A percentile compares a stretch with the other conserved stretches of the same genome.
Evolutionary conservation across 2,329 filamentous ascomycete genomes (phyloP).

Genomic region (Hysterium pulicare): DNA sequence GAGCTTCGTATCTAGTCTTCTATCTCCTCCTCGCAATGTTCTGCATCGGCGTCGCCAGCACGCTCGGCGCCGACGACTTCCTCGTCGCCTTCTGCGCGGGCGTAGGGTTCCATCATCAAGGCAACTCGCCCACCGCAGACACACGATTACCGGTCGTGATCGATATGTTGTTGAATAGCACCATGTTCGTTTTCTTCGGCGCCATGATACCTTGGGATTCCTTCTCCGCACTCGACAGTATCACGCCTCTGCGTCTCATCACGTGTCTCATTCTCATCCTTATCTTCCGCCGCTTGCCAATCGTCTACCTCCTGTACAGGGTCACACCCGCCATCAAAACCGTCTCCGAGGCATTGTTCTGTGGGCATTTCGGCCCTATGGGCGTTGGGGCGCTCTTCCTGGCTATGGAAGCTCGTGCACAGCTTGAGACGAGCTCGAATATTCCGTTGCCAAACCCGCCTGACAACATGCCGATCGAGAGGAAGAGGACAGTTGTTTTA

Average conservation of each 20-base stretch:
- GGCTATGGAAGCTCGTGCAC: conserved; percentile 53
- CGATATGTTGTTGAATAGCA: conserved; percentile 54
- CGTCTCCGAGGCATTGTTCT: conserved; percentile 52
- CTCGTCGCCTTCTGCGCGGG: conserved; percentile 56
- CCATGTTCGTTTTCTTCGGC: conserved; percentile 57
- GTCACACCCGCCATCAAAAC: conserved; percentile 48
- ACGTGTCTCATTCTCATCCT: conserved; percentile 49
- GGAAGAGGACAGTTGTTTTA: conserved; percentile 41
- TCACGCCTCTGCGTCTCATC: conserved; percentile 45
- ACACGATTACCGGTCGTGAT: conserved; percentile 49
- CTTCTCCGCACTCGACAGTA: conserved; percentile 34
- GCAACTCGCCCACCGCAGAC: conserved; percentile 49
- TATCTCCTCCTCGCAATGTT: conserved; percentile 55
- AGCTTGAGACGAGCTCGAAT: conserved; percentile 50
- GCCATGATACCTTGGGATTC: conserved; percentile 52
- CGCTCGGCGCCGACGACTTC: conserved; percentile 54
- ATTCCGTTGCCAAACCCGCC: conserved; percentile 46
- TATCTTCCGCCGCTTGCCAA: conserved; percentile 51
- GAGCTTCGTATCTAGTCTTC: conserved; percentile 52
- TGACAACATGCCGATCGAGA: conserved; percentile 26
- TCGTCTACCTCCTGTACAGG: conserved; percentile 48
- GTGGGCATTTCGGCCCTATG: conserved; percentile 58
- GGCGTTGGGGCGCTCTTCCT: conserved; percentile 56
- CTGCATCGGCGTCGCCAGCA: conserved; percentile 50
- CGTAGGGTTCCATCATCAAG: conserved; percentile 53